These are phyloP conservation scores for Ilyonectria robusta DNA, from an alignment of 2,329 filamentous ascomycete genomes.

Conservation along the genomic window DNA sequence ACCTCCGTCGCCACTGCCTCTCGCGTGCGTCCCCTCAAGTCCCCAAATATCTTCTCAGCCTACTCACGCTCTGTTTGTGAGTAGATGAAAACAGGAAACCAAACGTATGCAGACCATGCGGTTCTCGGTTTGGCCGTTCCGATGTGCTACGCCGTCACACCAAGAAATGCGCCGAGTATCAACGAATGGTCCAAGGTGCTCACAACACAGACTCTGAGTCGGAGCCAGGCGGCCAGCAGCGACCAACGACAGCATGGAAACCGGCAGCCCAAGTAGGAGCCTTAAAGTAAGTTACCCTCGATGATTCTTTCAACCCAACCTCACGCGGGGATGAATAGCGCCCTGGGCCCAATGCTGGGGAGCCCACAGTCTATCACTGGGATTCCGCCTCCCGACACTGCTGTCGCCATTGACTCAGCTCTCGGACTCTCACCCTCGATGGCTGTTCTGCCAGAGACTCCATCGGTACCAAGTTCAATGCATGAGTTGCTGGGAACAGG, in stretches of 20 bases:
- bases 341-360: neutral
- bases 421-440: neutral
- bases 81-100: slow-evolving; percentile 3
- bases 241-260: neutral
- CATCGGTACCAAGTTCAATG: neutral
- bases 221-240: neutral
- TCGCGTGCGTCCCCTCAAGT: neutral
- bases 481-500: neutral
- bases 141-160: neutral
- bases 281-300: neutral
- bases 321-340: neutral
- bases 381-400: neutral
- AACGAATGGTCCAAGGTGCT: neutral
- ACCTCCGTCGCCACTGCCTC: neutral
- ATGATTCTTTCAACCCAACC: neutral
- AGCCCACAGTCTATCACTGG: neutral
- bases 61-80: no score
- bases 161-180: neutral
- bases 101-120: neutral
- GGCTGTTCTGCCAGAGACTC: neutral
- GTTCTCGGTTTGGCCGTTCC: neutral
- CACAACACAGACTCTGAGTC: neutral
- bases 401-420: neutral
- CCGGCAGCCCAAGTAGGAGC: neutral
- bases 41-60: neutral